phyloP scores from a whole-genome alignment of 441 rosid species.

The Erysimum pusillum region DNA sequence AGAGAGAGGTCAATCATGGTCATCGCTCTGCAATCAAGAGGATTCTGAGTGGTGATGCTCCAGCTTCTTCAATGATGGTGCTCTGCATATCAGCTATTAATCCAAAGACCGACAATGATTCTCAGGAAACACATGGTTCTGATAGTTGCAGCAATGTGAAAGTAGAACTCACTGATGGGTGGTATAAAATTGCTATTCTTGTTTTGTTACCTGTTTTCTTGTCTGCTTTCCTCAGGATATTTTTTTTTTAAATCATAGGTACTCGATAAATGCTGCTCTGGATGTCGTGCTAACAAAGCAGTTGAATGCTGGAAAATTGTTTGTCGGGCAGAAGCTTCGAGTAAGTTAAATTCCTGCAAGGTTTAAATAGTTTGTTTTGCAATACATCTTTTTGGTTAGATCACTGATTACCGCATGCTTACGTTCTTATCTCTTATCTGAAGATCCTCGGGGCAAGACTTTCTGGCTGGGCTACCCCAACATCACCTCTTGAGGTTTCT shows the following conservation, averaged over 20 bases:
- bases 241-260: slow-evolving; percentile 60
- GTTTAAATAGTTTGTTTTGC: slow-evolving; percentile 35
- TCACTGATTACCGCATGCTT: slow-evolving; percentile 37
- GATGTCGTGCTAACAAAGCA: slow-evolving; percentile 73
- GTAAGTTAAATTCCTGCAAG: slow-evolving; percentile 54
- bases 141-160: slow-evolving; percentile 54
- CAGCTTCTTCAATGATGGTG: slow-evolving; percentile 76
- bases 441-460: slow-evolving; percentile 93
- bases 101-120: slow-evolving; percentile 48
- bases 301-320: slow-evolving; percentile 75
- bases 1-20: slow-evolving; percentile 93
- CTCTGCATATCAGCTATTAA: slow-evolving; percentile 79
- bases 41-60: slow-evolving; percentile 88
- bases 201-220: slow-evolving; percentile 14
- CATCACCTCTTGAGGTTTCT: slow-evolving; percentile 89
- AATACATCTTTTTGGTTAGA: slow-evolving; percentile 28
- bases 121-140: slow-evolving; percentile 50
- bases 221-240: slow-evolving; percentile 40
- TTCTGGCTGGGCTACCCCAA: slow-evolving; percentile 83
- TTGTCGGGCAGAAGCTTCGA: slow-evolving; percentile 93
- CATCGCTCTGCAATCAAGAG: slow-evolving; percentile 91
- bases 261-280: slow-evolving; percentile 76
- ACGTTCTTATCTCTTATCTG: slow-evolving; percentile 48
- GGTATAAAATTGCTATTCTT: slow-evolving; percentile 49
- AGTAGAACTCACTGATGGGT: slow-evolving; percentile 92